Conservation (phyloP, 176 grass and related monocot species). For the Juncus inflexus region DNA sequence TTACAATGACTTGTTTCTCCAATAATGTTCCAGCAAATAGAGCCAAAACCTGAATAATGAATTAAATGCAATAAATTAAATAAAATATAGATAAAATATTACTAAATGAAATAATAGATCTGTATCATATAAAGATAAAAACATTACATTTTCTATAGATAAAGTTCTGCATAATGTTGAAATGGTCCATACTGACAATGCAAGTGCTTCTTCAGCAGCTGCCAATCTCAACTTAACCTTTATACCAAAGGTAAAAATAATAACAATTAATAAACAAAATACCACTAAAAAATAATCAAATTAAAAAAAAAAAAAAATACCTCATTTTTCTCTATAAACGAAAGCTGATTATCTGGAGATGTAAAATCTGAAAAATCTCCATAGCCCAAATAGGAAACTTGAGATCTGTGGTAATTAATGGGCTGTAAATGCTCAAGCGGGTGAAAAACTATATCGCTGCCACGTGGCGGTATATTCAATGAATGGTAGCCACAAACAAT, state of each 20-base stretch:
- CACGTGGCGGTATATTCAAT: constrained; percentile 65
- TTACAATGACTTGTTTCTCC: constrained; percentile 89
- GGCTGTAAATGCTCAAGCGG: constrained; percentile 87
- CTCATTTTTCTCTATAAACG: constrained; percentile 43
- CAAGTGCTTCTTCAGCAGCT: constrained; percentile 86
- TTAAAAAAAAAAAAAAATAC: constrained; percentile 36
- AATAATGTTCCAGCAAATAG: constrained; percentile 75
- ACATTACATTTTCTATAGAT: constrained; percentile 79
- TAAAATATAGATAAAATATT: background rate
- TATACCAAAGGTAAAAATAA: constrained; percentile 24
- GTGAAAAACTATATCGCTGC: constrained; percentile 79
- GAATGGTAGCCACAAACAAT: constrained; percentile 97
- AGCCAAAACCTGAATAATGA: constrained; percentile 59
- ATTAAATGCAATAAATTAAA: constrained; percentile 22
- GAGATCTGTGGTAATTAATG: constrained; percentile 68
- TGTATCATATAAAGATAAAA: background rate
- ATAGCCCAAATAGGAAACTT: constrained; percentile 54
- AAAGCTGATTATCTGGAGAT: constrained; percentile 35
- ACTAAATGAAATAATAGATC: constrained; percentile 10
- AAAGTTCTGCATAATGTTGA: constrained; percentile 79
- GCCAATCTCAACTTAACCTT: constrained; percentile 64
- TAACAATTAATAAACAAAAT: constrained; percentile 22
- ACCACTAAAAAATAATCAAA: constrained; percentile 8
- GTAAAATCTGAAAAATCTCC: constrained; percentile 12
- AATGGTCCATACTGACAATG: constrained; percentile 79